Percentiles rank a stretch among this genome's conserved stretches.
Conservation (phyloP, 2,329 filamentous ascomycete species). For the Pezicula radicicola region DNA sequence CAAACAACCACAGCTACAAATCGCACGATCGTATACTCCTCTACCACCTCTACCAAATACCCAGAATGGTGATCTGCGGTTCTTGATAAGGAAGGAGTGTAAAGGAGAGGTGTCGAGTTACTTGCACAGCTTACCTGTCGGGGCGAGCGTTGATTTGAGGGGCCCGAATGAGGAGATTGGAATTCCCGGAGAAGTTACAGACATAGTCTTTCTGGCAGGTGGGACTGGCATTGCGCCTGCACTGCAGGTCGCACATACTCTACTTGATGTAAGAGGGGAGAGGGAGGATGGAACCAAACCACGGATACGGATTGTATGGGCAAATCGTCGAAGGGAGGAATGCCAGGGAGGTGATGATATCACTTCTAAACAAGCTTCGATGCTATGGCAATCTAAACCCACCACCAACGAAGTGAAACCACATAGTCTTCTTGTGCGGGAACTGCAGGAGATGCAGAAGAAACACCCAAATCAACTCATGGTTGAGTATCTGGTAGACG, state of each 20-base stretch:
- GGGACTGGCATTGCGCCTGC: conserved; percentile 92
- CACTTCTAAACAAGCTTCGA: conserved; percentile 11
- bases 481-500: conserved; percentile 79
- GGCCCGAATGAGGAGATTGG: conserved; percentile 73
- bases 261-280: conserved; percentile 41
- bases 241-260: conserved; percentile 69
- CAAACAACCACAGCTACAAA: conserved; percentile 92
- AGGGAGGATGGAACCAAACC: conserved; percentile 29
- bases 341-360: conserved; percentile 59
- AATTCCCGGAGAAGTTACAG: conserved; percentile 48
- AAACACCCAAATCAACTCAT: conserved; percentile 53
- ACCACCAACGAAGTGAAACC: conserved; percentile 28
- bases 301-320: conserved; percentile 77
- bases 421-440: conserved; percentile 48
- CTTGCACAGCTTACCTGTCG: conserved; percentile 60
- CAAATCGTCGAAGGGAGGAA: conserved; percentile 65
- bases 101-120: conserved; percentile 86
- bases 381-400: not conserved
- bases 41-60: conserved; percentile 53
- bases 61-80: conserved; percentile 50
- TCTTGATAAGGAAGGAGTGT: conserved; percentile 75
- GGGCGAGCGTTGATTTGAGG: conserved; percentile 68
- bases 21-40: conserved; percentile 88
- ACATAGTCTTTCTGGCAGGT: conserved; percentile 80
- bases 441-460: conserved; percentile 61